Percentiles rank a stretch among this genome's conserved stretches.
These are phyloP conservation scores for Candida sp. DNA, from an alignment of 1,139 yeast species.

Conservation along the genomic window DNA sequence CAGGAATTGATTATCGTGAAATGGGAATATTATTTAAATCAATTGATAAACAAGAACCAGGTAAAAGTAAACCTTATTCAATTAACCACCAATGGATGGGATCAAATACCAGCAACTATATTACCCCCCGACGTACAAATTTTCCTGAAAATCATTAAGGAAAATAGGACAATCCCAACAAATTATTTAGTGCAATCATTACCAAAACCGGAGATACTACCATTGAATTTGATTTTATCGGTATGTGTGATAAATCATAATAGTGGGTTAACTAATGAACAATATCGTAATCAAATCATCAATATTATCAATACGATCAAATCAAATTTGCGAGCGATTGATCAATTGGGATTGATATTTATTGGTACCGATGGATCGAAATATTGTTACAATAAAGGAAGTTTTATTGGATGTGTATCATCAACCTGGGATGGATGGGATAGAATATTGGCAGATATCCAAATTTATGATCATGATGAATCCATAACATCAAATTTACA, in stretches of 20 bases:
- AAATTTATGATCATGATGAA: conserved; percentile 15
- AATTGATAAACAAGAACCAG: conserved; percentile 9
- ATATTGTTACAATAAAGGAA: conserved; percentile 34
- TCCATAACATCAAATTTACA: conserved; percentile 14
- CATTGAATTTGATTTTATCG: conserved; percentile 47
- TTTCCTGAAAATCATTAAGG: conserved; percentile 30
- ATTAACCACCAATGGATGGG: conserved; percentile 53
- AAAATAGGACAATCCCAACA: conserved; percentile 37
- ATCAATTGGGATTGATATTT: conserved; percentile 52
- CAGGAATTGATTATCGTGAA: conserved; percentile 35
- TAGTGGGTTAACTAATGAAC: conserved; percentile 24
- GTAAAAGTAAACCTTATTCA: conserved; percentile 24
- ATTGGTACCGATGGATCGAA: conserved; percentile 46
- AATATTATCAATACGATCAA: conserved; percentile 23
- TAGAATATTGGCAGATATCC: conserved; percentile 38
- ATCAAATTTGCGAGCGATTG: conserved; percentile 31
- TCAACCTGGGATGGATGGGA: conserved; percentile 60
- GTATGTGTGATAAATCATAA: conserved; percentile 36
- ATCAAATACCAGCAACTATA: conserved; percentile 16
- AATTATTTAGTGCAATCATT: conserved; percentile 30
- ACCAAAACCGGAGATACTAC: conserved; percentile 37
- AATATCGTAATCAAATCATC: conserved; percentile 27
- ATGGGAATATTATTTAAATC: conserved; percentile 33
- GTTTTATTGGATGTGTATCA: conserved; percentile 52
- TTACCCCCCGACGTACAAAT: conserved; percentile 39